These are phyloP conservation scores for Farysia itapuensis DNA, from an alignment of 1,284 basidiomycete genomes.

Conservation along the genomic window DNA sequence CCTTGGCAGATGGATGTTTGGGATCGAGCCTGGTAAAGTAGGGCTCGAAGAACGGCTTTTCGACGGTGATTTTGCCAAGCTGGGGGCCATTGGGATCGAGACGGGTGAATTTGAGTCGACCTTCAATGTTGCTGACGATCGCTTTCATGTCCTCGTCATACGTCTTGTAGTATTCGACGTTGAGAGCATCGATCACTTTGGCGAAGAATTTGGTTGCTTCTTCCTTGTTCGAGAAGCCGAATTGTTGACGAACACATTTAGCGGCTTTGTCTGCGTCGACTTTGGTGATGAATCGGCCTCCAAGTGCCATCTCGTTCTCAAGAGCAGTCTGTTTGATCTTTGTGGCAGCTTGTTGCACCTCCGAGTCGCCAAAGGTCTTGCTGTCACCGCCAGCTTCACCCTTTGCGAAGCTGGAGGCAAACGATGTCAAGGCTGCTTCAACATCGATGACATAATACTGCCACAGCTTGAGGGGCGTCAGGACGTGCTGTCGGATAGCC, in stretches of 20 bases:
- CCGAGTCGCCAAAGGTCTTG: neutral
- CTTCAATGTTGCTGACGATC: conserved; percentile 42
- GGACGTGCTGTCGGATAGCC: conserved; percentile 41
- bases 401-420: conserved; percentile 19
- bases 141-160: conserved; percentile 54
- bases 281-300: conserved; percentile 38
- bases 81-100: conserved; percentile 47
- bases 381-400: neutral
- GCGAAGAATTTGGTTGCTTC: conserved; percentile 20
- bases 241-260: conserved; percentile 18
- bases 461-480: conserved; percentile 47
- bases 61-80: conserved; percentile 37
- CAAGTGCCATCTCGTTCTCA: conserved; percentile 37
- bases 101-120: conserved; percentile 45
- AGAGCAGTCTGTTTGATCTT: conserved; percentile 33
- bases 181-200: conserved; percentile 41
- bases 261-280: conserved; percentile 28
- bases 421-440: conserved; percentile 22
- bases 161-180: conserved; percentile 31
- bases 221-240: conserved; percentile 12
- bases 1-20: conserved; percentile 33
- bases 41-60: conserved; percentile 46
- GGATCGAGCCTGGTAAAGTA: conserved; percentile 54
- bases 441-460: conserved; percentile 52
- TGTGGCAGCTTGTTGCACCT: conserved; percentile 15